These are phyloP conservation scores for Debaryomyces psychrophilus DNA, from an alignment of 1,139 yeast species.

Conservation along the genomic window DNA sequence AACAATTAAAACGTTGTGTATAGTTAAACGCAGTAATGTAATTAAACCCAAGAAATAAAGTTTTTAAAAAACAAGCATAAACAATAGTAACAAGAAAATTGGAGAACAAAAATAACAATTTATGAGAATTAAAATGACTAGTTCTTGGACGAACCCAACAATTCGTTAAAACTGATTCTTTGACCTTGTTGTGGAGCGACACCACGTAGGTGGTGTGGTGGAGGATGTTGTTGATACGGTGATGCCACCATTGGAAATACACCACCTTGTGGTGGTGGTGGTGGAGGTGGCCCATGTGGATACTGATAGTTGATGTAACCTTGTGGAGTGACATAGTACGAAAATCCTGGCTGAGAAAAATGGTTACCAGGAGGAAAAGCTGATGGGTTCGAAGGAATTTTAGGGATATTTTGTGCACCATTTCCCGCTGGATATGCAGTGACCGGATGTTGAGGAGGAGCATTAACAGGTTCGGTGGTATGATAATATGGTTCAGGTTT, in stretches of 20 bases:
- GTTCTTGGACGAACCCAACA: constrained; percentile 39
- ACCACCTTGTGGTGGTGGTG: constrained; percentile 11
- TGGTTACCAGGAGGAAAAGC: constrained; percentile 4
- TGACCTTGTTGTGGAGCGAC: constrained; percentile 30
- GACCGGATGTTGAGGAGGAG: constrained; percentile 32
- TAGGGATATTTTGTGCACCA: constrained; percentile 4
- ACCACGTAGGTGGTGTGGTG: constrained; percentile 2
- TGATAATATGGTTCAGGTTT: constrained; percentile 4
- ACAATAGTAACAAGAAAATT: neutral
- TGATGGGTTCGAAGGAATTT: constrained; percentile 14
- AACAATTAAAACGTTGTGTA: neutral
- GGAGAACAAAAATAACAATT: constrained; percentile 3
- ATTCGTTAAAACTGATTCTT: constrained; percentile 45
- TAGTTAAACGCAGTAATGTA: neutral
- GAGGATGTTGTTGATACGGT: constrained; percentile 15
- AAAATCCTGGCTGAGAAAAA: constrained; percentile 31
- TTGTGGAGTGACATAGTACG: constrained; percentile 35
- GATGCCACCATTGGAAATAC: constrained; percentile 10
- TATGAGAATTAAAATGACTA: constrained; percentile 10
- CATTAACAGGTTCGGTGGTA: constrained; percentile 8
- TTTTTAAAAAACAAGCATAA: neutral
- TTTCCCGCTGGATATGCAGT: constrained; percentile 27
- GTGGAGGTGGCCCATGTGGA: constrained; percentile 13
- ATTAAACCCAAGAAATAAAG: constrained; percentile 4
- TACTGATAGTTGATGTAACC: constrained; percentile 30